phyloP scores from a whole-genome alignment of 2,329 filamentous ascomycete species.

The Sphaerostilbella broomeana region DNA sequence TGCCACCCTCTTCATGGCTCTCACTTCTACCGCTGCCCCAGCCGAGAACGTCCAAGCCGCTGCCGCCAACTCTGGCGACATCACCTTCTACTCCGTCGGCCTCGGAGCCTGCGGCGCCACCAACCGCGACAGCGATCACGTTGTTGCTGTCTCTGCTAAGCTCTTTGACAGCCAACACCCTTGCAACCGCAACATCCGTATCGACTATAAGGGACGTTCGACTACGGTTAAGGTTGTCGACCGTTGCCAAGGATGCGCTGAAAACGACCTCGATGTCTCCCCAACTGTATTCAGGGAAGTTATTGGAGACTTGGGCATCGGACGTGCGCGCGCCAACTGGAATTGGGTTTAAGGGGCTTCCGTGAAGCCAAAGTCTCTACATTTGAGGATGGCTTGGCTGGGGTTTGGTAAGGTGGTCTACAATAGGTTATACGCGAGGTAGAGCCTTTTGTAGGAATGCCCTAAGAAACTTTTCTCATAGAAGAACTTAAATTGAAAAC shows the following conservation, averaged over 20 bases:
- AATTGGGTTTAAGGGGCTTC: conserved; percentile 21
- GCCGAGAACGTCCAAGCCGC: neutral
- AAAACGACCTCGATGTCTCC: conserved; percentile 44
- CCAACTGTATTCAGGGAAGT: conserved; percentile 40
- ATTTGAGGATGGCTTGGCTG: too few relatives aligned
- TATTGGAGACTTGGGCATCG: conserved; percentile 26
- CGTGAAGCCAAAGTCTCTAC: too few relatives aligned
- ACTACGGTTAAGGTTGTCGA: conserved; percentile 63
- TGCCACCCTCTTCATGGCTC: conserved; percentile 8
- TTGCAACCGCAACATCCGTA: conserved; percentile 61
- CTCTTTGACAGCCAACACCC: conserved; percentile 55
- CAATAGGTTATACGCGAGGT: too few relatives aligned
- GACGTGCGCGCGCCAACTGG: conserved; percentile 22
- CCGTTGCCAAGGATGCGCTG: conserved; percentile 48
- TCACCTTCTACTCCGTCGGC: conserved; percentile 54
- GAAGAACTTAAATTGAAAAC: too few relatives aligned
- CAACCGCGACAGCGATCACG: conserved; percentile 46
- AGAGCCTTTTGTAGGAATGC: too few relatives aligned
- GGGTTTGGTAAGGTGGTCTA: too few relatives aligned
- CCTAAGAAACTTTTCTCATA: too few relatives aligned
- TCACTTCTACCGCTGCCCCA: conserved; percentile 8
- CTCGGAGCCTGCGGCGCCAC: conserved; percentile 64
- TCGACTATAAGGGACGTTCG: conserved; percentile 40
- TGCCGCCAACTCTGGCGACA: conserved; percentile 7
- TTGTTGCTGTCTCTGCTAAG: conserved; percentile 61